phyloP scores from a whole-genome alignment of 192 early-diverging fungal genomes.

The Ambispora gerdemannii region DNA sequence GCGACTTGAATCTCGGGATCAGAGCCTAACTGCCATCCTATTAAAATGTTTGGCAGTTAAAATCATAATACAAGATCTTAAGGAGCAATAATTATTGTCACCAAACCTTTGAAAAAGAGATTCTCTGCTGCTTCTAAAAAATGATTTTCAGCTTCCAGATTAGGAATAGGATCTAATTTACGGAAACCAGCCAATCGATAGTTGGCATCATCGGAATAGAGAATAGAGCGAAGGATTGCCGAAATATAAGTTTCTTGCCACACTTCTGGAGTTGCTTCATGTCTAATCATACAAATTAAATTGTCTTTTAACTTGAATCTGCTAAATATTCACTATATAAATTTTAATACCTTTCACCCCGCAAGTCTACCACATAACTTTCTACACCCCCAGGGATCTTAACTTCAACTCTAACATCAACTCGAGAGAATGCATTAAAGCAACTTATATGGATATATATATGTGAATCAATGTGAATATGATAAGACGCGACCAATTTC shows the following conservation, averaged over 20 bases:
- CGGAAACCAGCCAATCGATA: conserved; percentile 86
- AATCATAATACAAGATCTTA: not conserved
- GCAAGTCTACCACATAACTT: conserved; percentile 80
- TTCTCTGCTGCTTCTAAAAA: conserved; percentile 82
- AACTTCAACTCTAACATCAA: conserved; percentile 97
- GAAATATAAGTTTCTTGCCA: conserved; percentile 93
- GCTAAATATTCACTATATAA: not conserved
- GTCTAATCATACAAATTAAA: conserved; percentile 38
- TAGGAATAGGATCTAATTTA: conserved; percentile 84
- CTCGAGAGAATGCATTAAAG: conserved; percentile 95
- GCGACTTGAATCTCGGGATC: conserved; percentile 94
- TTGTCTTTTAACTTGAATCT: not conserved
- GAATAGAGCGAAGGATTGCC: conserved; percentile 81
- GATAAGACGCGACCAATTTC: not conserved
- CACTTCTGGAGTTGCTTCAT: conserved; percentile 68
- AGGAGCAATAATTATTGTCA: not conserved
- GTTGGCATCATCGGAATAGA: conserved; percentile 86
- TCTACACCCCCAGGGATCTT: conserved; percentile 98
- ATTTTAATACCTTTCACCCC: conserved; percentile 76
- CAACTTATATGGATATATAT: conserved; percentile 58
- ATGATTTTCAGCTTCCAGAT: conserved; percentile 63
- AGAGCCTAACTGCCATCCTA: conserved; percentile 90
- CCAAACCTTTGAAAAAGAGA: conserved; percentile 80
- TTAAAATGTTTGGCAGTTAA: not conserved
- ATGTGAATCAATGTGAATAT: not conserved